phyloP scores from a whole-genome alignment of 176 grass and related monocot species.

The Chloris gayana region DNA sequence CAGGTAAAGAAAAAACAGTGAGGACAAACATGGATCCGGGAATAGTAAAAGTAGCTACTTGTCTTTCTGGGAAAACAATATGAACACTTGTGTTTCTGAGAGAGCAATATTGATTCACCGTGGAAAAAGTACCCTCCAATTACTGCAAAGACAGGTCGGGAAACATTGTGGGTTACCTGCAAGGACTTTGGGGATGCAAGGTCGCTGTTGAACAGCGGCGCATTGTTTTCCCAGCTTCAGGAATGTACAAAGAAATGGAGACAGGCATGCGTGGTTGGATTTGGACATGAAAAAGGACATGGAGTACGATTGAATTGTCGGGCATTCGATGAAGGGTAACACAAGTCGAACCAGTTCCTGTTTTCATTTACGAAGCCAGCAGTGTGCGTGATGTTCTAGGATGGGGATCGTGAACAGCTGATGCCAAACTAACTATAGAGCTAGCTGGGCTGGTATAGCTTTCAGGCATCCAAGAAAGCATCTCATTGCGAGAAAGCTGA shows the following conservation, averaged over 20 bases:
- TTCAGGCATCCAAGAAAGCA: slow-evolving; percentile 30
- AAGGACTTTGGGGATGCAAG: slow-evolving; percentile 22
- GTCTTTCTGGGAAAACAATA: too few species aligned
- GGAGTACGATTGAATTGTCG: slow-evolving; percentile 30
- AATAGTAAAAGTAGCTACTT: neutral
- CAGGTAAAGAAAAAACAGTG: neutral
- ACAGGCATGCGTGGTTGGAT: slow-evolving; percentile 50
- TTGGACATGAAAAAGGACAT: slow-evolving; percentile 42
- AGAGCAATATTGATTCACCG: neutral
- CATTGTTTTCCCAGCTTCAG: slow-evolving; percentile 32
- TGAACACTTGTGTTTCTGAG: neutral
- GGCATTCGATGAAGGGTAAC: neutral
- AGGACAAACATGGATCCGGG: slow-evolving; percentile 5
- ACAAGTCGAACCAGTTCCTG: slow-evolving; percentile 3
- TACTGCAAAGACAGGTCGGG: slow-evolving; percentile 21
- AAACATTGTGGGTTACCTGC: slow-evolving; percentile 28
- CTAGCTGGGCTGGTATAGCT: neutral
- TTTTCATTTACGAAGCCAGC: neutral
- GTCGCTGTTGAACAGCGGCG: slow-evolving; percentile 30
- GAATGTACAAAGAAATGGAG: slow-evolving; percentile 38
- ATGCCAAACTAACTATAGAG: slow-evolving; percentile 21
- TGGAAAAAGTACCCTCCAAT: neutral
- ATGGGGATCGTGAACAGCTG: neutral
- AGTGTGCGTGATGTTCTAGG: neutral
- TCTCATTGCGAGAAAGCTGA: slow-evolving; percentile 32